phyloP scores from a whole-genome alignment of 169 alveolate species.

The Plasmodium vinckei region DNA sequence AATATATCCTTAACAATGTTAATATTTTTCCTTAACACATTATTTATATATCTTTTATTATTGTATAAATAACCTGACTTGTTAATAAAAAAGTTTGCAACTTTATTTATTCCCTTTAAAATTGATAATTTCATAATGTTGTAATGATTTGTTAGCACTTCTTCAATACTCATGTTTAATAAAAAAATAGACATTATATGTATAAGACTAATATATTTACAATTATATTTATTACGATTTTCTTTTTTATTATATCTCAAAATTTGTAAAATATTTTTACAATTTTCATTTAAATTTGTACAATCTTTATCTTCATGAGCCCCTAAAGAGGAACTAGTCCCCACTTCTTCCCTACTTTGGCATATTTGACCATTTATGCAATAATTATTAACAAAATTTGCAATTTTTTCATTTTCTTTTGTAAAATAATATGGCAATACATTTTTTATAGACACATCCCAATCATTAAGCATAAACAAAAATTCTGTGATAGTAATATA shows the following conservation, averaged over 20 bases:
- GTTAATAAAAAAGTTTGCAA: constrained; percentile 58
- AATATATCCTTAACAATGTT: constrained; percentile 14
- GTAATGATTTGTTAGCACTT: neutral
- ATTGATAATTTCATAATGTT: constrained; percentile 28
- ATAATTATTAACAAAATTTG: constrained; percentile 3
- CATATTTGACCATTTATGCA: neutral
- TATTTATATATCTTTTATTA: constrained; percentile 41
- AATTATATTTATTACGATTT: constrained; percentile 31
- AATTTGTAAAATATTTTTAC: neutral
- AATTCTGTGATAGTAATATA: constrained; percentile 16
- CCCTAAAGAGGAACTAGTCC: neutral
- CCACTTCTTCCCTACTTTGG: neutral
- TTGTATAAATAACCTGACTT: constrained; percentile 3
- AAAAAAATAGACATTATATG: constrained; percentile 34
- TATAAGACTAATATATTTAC: constrained; percentile 42
- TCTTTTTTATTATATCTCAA: constrained; percentile 8
- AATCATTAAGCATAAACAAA: constrained; percentile 12
- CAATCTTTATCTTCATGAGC: neutral
- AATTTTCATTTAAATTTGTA: neutral
- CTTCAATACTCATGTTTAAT: constrained; percentile 24
- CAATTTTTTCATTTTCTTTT: constrained; percentile 15
- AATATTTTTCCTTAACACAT: constrained; percentile 12
- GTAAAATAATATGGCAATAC: constrained; percentile 27
- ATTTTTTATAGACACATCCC: neutral
- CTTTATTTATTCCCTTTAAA: constrained; percentile 40